These are phyloP conservation scores for Chalciporus sphaerocephalus DNA, from an alignment of 768 basidiomycete species.

Conservation along the genomic window DNA sequence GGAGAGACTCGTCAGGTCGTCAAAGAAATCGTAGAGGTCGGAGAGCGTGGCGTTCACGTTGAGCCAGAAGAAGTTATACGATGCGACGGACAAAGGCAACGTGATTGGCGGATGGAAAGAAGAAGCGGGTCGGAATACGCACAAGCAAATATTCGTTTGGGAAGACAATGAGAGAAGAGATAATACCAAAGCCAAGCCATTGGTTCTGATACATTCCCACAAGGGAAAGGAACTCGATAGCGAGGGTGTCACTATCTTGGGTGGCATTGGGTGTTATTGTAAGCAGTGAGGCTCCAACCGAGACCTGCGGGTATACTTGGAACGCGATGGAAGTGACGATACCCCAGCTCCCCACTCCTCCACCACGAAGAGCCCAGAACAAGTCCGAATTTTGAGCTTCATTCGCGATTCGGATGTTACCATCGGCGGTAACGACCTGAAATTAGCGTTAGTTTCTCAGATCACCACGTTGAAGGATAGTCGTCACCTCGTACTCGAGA, in stretches of 20 bases:
- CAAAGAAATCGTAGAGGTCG: slow-evolving; percentile 8
- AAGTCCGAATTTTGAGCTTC: slow-evolving; percentile 40
- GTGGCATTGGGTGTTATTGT: slow-evolving; percentile 8
- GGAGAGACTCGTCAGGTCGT: neutral
- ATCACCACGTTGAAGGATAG: neutral
- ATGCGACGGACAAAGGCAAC: neutral
- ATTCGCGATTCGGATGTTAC: slow-evolving; percentile 38
- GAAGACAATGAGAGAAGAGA: neutral
- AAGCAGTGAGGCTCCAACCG: slow-evolving; percentile 13
- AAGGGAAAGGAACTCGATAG: slow-evolving; percentile 17
- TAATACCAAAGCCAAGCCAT: slow-evolving; percentile 12
- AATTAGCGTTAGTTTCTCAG: neutral
- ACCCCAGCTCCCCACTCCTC: slow-evolving; percentile 48
- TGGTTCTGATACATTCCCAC: slow-evolving; percentile 17
- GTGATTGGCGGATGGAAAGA: neutral
- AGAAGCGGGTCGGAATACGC: neutral
- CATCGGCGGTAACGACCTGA: slow-evolving; percentile 39
- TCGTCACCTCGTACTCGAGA: slow-evolving; percentile 39
- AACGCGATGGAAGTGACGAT: slow-evolving; percentile 32
- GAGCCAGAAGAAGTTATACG: slow-evolving; percentile 18
- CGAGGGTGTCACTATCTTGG: slow-evolving; percentile 11
- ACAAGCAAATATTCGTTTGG: slow-evolving; percentile 14
- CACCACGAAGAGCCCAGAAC: slow-evolving; percentile 54
- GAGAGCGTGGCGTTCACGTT: neutral
- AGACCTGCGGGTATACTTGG: slow-evolving; percentile 6